A percentile compares a stretch with the other conserved stretches of the same genome.
These are phyloP conservation scores for Colletotrichum sp. DNA, from an alignment of 2,329 filamentous ascomycete species.

Conservation along the genomic window DNA sequence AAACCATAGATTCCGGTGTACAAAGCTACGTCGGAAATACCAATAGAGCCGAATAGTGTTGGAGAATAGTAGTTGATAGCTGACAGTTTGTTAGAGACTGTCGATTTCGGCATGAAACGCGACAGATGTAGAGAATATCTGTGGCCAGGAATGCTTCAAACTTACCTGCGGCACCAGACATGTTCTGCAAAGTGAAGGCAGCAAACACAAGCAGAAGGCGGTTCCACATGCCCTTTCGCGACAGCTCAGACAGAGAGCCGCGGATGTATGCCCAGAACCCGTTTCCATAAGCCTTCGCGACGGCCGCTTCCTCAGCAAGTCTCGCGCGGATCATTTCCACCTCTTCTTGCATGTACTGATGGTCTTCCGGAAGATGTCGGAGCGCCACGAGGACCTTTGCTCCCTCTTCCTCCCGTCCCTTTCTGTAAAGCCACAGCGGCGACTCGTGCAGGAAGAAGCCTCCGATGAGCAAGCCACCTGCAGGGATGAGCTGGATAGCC, in stretches of 20 bases:
- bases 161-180: slow-evolving; percentile 42
- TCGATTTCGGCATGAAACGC: neutral
- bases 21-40: slow-evolving; percentile 47
- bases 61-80: slow-evolving; percentile 50
- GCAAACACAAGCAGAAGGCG: slow-evolving; percentile 41
- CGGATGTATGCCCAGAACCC: slow-evolving; percentile 37
- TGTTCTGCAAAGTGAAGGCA: slow-evolving; percentile 43
- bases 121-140: neutral
- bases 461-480: slow-evolving; percentile 45
- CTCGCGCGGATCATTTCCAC: slow-evolving; percentile 47
- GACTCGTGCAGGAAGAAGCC: slow-evolving; percentile 42
- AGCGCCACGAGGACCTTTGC: slow-evolving; percentile 43
- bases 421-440: slow-evolving; percentile 25
- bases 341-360: slow-evolving; percentile 51
- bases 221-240: slow-evolving; percentile 44
- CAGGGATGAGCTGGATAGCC: slow-evolving; percentile 50
- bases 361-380: slow-evolving; percentile 46
- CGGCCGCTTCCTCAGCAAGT: slow-evolving; percentile 35
- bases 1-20: slow-evolving; percentile 58
- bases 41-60: slow-evolving; percentile 46
- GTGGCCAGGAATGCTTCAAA: neutral
- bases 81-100: slow-evolving; percentile 10
- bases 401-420: slow-evolving; percentile 25
- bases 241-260: slow-evolving; percentile 37
- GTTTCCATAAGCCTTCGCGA: slow-evolving; percentile 35